Evolutionary conservation across 805 yeast species (phyloP).

Genomic region (Barnettozyma siamensis): DNA sequence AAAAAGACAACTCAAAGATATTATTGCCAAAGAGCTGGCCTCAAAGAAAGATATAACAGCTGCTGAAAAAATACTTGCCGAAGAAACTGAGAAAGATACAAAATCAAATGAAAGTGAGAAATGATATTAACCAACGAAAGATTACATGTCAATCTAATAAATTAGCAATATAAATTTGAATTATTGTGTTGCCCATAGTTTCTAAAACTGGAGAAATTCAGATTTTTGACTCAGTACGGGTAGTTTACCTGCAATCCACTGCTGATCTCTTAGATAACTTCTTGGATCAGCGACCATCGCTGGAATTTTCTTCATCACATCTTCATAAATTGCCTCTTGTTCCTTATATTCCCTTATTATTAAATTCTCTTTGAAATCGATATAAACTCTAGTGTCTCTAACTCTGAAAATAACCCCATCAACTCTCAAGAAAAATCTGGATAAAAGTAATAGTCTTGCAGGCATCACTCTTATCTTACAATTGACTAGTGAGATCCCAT

Average conservation of each 20-base stretch:
- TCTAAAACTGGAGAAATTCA: slow-evolving; percentile 2
- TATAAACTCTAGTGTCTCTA: slow-evolving; percentile 76
- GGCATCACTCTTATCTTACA: slow-evolving; percentile 89
- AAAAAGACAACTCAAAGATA: slow-evolving; percentile 11
- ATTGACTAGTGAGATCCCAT: slow-evolving; percentile 76
- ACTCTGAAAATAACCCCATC: slow-evolving; percentile 85
- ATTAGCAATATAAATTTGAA: too few relatives aligned
- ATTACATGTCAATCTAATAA: too few relatives aligned
- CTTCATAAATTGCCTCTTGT: slow-evolving; percentile 52
- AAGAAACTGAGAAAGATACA: neutral
- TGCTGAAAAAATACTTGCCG: slow-evolving; percentile 15
- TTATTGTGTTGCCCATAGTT: too few relatives aligned
- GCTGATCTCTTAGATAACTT: slow-evolving; percentile 67
- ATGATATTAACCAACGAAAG: neutral
- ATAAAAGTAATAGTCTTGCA: slow-evolving; percentile 63
- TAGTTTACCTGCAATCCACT: slow-evolving; percentile 72
- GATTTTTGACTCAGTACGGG: slow-evolving; percentile 34
- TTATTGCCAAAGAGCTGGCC: slow-evolving; percentile 13
- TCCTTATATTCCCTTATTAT: slow-evolving; percentile 75
- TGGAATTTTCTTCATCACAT: slow-evolving; percentile 36
- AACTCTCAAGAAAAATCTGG: slow-evolving; percentile 78
- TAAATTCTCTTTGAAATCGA: slow-evolving; percentile 62
- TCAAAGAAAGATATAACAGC: slow-evolving; percentile 13
- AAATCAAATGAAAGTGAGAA: neutral
- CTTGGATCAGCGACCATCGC: slow-evolving; percentile 60